Evolutionary conservation across 306 rosid species (phyloP), one percentile per base, ranked within the genome.

Genomic region (Carpinus viminea): DNA sequence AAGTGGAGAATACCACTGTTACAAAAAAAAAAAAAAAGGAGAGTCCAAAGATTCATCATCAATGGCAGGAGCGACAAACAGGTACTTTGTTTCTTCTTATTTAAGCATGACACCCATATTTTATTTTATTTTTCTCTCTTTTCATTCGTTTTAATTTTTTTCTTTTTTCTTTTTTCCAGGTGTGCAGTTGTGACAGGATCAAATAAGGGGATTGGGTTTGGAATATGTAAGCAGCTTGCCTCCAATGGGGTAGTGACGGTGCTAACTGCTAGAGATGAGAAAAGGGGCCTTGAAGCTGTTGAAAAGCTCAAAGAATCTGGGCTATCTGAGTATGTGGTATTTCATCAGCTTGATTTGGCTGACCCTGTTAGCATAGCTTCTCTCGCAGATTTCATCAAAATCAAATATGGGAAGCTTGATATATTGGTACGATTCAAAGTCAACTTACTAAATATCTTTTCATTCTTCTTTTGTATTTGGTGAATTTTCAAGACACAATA

Each of bases 41-140:
- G 10, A 17, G 51, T 56, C 45, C 3, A 2, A 7, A 54, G 60
- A 7, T 77, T 50, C 31, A 17, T 21, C 34, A 53, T 70, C 55
- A 54, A 81, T 81, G 85, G 85, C 57, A 74, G 75, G 69, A 70
- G 31, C 76, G 74, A 12, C 57, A 46, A 41, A n/a, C 36, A 77
- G 80, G 85, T 85, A 8, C 47, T 10, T 21, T 72, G 26, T 59
- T 64, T 47, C 56, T 20, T 16, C 26, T 26, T 5, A 41, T 41
- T 36, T 59, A 18, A 54, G n/a, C 55, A 51, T 51, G 55, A 51
- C 16, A 15, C 55, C 55, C 55, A 51, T 13, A 51, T 51, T 3
- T n/a, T 5, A 4, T 5, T 5, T 54, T 18, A 5, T 7, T 8
- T 54, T 20, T 53, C 2, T n/a, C 20, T 54, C 9, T 18, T 18